Base-by-base conservation (phyloP, 768 basidiomycete genomes). In the Dictyophora rubrovolvata region DNA sequence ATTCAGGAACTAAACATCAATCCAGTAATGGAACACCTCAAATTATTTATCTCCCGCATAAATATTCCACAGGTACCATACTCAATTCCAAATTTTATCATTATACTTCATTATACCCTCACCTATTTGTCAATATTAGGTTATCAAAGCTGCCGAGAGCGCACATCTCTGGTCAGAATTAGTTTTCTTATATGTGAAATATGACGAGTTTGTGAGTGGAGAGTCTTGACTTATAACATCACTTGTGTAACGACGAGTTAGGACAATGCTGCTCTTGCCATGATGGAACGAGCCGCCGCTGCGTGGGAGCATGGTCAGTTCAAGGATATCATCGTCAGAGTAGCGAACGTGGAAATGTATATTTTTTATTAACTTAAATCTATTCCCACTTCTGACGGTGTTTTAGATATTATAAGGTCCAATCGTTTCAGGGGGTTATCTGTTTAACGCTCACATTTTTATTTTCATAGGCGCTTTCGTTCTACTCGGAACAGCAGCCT, bases 251-350 rank as follows among this genome's bases (percentile, higher is more conserved):
- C 9, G 11, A 18, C 8, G 11, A 53, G 63, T 8, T 53, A 92
- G 84, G 96, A 98, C 70, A 98, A 99, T 67, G 95, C 96, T 34
- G 91, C 95, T 37, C 77, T 98, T 64, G 92, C 93, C 4, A 99
- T 98, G 94, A 97, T 98, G 70, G 96, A 99, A 71, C 87, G 94
- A 18, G 90, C 96, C 1, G 82, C 91, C n/a, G 93, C 96, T 71
- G 93, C 93, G 53, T 99, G 94, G 94, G 96, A 99, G 59, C 96
- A 99, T 75, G 94, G 92, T 67, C 95, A 97, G 71, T 99, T 99
- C 85, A 98, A 98, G 79, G 96, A 98, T 65, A 86, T 96, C 59
- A 81, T 96, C 57, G 90, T 97, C 68, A 89, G 94, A 61, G 94
- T 89, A 20, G 95, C 96, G 52, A 99, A 99, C 67, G 83, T 98